phyloP scores from a whole-genome alignment of 208 protist species.

The Trypanosoma mega region DNA sequence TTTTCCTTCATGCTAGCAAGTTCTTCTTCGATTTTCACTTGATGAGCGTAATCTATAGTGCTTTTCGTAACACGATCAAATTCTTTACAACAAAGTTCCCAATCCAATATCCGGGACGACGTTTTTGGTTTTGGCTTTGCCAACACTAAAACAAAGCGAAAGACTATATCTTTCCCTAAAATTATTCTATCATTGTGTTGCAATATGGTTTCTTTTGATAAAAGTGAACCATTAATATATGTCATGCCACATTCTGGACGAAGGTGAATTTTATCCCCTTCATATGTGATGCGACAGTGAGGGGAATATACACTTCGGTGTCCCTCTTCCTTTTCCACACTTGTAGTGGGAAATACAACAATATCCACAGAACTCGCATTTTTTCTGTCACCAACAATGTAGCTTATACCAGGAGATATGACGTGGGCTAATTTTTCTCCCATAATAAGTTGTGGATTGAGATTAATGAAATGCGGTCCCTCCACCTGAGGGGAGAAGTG shows the following conservation, averaged over 20 bases:
- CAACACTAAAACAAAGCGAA: constrained; percentile 51
- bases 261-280: constrained; percentile 34
- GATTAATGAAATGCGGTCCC: constrained; percentile 58
- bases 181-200: constrained; percentile 63
- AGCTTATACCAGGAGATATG: constrained; percentile 36
- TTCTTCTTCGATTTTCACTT: constrained; percentile 29
- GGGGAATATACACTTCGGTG: constrained; percentile 63
- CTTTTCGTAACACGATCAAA: constrained; percentile 35
- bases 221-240: constrained; percentile 55
- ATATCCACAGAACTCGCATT: constrained; percentile 52
- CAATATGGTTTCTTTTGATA: constrained; percentile 38
- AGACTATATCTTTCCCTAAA: constrained; percentile 51
- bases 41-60: constrained; percentile 19
- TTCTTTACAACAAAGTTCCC: constrained; percentile 60
- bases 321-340: constrained; percentile 17
- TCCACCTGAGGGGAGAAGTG: constrained; percentile 42
- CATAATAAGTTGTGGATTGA: constrained; percentile 51
- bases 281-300: constrained; percentile 49
- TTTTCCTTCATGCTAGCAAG: constrained; percentile 28
- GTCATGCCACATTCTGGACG: constrained; percentile 64
- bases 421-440: constrained; percentile 68
- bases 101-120: constrained; percentile 54
- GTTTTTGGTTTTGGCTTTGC: constrained; percentile 5
- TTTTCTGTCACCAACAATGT: constrained; percentile 43
- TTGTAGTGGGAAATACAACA: constrained; percentile 37